These are phyloP conservation scores for Taphrina pruni DNA, from an alignment of 1,139 yeast species.

Conservation along the genomic window DNA sequence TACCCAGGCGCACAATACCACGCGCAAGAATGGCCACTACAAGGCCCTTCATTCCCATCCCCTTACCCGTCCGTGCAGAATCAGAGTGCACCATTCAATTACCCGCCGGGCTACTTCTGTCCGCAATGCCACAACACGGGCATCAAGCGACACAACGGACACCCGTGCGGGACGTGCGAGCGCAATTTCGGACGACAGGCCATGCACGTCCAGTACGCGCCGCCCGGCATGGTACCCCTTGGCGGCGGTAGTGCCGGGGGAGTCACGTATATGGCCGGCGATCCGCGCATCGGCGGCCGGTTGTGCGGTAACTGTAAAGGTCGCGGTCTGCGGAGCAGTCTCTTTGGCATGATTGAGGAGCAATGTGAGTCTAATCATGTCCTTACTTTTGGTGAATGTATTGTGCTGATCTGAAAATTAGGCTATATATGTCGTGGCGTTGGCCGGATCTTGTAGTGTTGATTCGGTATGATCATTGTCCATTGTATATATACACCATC, in stretches of 20 bases:
- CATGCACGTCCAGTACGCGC: constrained; percentile 40
- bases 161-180: constrained; percentile 45
- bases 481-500: no score
- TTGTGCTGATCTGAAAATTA: background rate
- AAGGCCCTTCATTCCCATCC: background rate
- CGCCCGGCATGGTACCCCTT: constrained; percentile 34
- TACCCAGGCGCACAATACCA: constrained; percentile 24
- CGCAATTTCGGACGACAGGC: constrained; percentile 42
- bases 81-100: constrained; percentile 18
- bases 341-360: constrained; percentile 38
- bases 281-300: constrained; percentile 46
- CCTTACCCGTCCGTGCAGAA: background rate
- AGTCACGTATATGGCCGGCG: constrained; percentile 43
- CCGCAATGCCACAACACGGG: constrained; percentile 45
- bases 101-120: constrained; percentile 44
- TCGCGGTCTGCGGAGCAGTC: constrained; percentile 36
- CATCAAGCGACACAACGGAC: constrained; percentile 44
- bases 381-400: background rate
- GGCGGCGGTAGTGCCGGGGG: background rate
- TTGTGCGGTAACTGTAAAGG: constrained; percentile 46
- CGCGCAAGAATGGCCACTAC: background rate
- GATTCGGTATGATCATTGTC: no score
- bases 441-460: constrained; percentile 23
- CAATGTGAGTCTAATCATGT: constrained; percentile 14
- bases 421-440: constrained; percentile 38